Percentiles rank a stretch among this genome's conserved stretches.
Evolutionary conservation across 2,329 filamentous ascomycete species (phyloP).

Genomic region (Fusarium goolgardi): DNA sequence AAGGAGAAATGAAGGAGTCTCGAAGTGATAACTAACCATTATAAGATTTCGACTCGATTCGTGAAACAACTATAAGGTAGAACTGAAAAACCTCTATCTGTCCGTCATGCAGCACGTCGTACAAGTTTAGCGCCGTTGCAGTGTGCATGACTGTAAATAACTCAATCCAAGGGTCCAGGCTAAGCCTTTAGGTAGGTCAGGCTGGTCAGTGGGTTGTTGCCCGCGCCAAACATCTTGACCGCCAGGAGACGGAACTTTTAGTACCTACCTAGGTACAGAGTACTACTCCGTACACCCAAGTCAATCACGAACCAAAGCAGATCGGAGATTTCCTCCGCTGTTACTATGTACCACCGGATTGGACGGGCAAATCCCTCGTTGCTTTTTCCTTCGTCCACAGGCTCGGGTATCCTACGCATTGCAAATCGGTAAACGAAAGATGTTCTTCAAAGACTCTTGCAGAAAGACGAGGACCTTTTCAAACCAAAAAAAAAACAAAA

Average conservation of each 20-base stretch:
- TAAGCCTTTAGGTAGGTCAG: slow-evolving; percentile 9
- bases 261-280: background rate
- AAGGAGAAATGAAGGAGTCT: slow-evolving; percentile 9
- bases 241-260: slow-evolving; percentile 1
- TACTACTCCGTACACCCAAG: background rate
- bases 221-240: slow-evolving; percentile 19
- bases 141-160: slow-evolving; percentile 25
- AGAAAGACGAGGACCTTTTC: background rate
- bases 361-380: slow-evolving; percentile 8
- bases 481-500: background rate
- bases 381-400: slow-evolving; percentile 17
- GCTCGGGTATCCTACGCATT: background rate
- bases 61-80: slow-evolving; percentile 7
- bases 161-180: slow-evolving; percentile 33
- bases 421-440: background rate
- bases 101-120: background rate
- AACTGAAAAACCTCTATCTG: slow-evolving; percentile 12
- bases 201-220: background rate
- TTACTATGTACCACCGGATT: slow-evolving; percentile 4
- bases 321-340: slow-evolving; percentile 18
- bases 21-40: slow-evolving; percentile 16
- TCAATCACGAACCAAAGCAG: slow-evolving; percentile 5
- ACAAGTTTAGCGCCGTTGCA: slow-evolving; percentile 15
- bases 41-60: slow-evolving; percentile 12
- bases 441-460: background rate